phyloP scores from a whole-genome alignment of 2,329 filamentous ascomycete species.

The Cladophialophora exuberans region DNA sequence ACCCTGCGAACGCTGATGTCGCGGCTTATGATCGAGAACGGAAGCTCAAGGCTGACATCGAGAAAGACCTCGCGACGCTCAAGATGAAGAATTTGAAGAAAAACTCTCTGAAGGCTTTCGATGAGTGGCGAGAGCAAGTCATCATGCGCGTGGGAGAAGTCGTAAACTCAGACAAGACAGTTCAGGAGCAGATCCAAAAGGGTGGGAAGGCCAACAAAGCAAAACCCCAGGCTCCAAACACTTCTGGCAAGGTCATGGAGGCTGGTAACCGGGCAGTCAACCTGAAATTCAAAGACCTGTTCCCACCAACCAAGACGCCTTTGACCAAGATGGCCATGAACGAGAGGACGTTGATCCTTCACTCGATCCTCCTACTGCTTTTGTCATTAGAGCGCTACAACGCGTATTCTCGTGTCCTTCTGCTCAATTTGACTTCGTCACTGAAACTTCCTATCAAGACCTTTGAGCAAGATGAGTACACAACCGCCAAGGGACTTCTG shows the following conservation, averaged over 20 bases:
- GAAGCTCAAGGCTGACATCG: slow-evolving; percentile 42
- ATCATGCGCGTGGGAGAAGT: slow-evolving; percentile 73
- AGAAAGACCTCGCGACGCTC: slow-evolving; percentile 34
- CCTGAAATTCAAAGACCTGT: slow-evolving; percentile 50
- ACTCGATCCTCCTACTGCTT: slow-evolving; percentile 71
- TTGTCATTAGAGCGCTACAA: slow-evolving; percentile 78
- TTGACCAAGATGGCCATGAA: slow-evolving; percentile 63
- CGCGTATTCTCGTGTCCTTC: slow-evolving; percentile 71
- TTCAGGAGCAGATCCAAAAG: slow-evolving; percentile 38
- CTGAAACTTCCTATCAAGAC: slow-evolving; percentile 68
- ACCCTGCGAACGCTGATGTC: slow-evolving; percentile 36
- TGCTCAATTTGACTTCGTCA: slow-evolving; percentile 71
- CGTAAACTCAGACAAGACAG: slow-evolving; percentile 57
- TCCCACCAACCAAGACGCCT: slow-evolving; percentile 63
- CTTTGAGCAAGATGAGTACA: slow-evolving; percentile 72
- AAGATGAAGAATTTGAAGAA: slow-evolving; percentile 59
- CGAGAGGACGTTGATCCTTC: slow-evolving; percentile 69
- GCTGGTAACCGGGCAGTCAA: slow-evolving; percentile 20
- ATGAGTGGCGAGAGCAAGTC: slow-evolving; percentile 77
- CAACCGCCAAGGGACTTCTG: slow-evolving; percentile 74
- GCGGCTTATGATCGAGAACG: slow-evolving; percentile 34
- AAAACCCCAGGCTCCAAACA: slow-evolving; percentile 21
- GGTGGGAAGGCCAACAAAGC: slow-evolving; percentile 28
- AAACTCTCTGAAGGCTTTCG: slow-evolving; percentile 71
- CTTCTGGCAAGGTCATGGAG: slow-evolving; percentile 21